These are phyloP conservation scores for Ceratocystis ficicola DNA, from an alignment of 2,329 filamentous ascomycete genomes.

Conservation along the genomic window DNA sequence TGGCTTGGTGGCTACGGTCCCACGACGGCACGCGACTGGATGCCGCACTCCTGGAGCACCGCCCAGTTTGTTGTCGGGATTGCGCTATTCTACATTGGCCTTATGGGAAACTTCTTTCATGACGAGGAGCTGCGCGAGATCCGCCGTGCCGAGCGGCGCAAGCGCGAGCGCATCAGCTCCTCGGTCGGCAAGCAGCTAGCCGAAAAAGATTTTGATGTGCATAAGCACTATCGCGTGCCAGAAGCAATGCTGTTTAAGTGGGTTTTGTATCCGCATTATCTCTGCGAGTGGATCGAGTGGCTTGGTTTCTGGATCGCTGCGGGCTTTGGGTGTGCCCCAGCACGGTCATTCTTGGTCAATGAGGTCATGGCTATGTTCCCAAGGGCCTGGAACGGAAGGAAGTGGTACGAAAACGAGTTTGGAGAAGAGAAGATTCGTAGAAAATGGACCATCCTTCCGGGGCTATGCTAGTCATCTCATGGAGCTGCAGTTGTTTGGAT, in stretches of 20 bases:
- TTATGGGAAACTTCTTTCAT: slow-evolving; percentile 73
- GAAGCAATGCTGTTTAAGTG: slow-evolving; percentile 69
- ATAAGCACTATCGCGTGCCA: slow-evolving; percentile 81
- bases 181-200: slow-evolving; percentile 28
- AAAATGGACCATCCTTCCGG: slow-evolving; percentile 58
- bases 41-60: slow-evolving; percentile 28
- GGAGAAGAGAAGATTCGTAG: slow-evolving; percentile 66
- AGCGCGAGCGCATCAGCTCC: slow-evolving; percentile 33
- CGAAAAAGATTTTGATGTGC: slow-evolving; percentile 35
- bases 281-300: slow-evolving; percentile 98
- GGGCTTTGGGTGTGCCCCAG: slow-evolving; percentile 56
- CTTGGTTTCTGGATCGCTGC: slow-evolving; percentile 70
- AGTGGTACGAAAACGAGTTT: slow-evolving; percentile 83
- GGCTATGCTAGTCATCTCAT: slow-evolving; percentile 31
- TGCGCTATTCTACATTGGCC: slow-evolving; percentile 61
- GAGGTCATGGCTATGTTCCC: slow-evolving; percentile 85
- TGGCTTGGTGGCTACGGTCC: slow-evolving; percentile 77
- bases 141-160: slow-evolving; percentile 51
- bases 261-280: slow-evolving; percentile 82
- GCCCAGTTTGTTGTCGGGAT: slow-evolving; percentile 51
- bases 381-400: slow-evolving; percentile 63
- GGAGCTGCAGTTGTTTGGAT: background rate
- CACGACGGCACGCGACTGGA: slow-evolving; percentile 43
- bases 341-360: slow-evolving; percentile 70
- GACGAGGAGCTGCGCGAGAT: slow-evolving; percentile 86